Conservation (phyloP, 2,329 filamentous ascomycete genomes). For the Myriosclerotinia curreyana region DNA sequence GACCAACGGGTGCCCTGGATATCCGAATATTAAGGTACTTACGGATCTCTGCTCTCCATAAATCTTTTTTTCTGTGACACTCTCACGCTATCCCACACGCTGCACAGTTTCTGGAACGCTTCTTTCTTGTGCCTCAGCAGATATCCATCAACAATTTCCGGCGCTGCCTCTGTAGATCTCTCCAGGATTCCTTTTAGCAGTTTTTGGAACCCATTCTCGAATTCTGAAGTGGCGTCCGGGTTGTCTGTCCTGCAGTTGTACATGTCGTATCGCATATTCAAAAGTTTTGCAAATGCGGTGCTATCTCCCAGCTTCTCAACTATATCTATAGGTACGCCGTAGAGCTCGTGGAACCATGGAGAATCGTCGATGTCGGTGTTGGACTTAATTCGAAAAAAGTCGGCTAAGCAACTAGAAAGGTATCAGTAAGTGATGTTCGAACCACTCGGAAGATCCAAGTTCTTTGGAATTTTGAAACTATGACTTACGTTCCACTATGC, state of each 20-base stretch:
- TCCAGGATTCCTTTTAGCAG: background rate
- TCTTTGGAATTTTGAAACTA: too few relatives aligned
- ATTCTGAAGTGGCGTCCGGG: background rate
- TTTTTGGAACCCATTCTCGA: background rate
- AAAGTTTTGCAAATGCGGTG: conserved; percentile 2
- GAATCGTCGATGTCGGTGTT: background rate
- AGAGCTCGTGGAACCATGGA: conserved; percentile 1
- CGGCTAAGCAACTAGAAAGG: background rate
- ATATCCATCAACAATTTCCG: background rate
- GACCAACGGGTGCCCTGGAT: too few relatives aligned
- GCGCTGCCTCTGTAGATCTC: background rate
- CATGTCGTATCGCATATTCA: conserved; percentile 14
- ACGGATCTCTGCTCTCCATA: conserved; percentile 2
- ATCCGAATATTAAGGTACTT: background rate
- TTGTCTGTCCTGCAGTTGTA: background rate
- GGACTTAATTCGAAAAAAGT: conserved; percentile 6
- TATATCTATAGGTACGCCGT: background rate
- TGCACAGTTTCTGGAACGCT: background rate
- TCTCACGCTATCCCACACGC: background rate
- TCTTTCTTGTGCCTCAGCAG: background rate
- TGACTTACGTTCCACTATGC: conserved; percentile 17
- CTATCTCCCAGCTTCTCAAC: background rate
- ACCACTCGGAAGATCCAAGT: too few relatives aligned
- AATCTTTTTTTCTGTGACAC: background rate
- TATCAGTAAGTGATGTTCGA: background rate